Conservation (phyloP, 306 rosid genomes). For the Arachis hypogaea region DNA sequence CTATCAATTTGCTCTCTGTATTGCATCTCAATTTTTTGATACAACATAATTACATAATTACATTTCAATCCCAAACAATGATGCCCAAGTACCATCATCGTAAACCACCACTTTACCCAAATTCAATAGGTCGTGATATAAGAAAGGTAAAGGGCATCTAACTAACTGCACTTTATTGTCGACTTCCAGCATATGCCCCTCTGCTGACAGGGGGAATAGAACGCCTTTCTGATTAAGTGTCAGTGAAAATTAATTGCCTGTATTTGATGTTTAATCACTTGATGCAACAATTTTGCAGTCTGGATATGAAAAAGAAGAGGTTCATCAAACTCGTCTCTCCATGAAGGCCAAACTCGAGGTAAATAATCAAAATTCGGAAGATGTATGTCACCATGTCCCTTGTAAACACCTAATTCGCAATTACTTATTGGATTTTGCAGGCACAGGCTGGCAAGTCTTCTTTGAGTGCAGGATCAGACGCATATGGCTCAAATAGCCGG, state of each 20-base stretch:
- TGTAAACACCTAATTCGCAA: constrained; percentile 15
- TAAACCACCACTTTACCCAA: not conserved
- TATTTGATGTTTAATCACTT: constrained; percentile 30
- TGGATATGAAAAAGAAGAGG: constrained; percentile 60
- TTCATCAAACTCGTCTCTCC: constrained; percentile 46
- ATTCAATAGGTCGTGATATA: not conserved
- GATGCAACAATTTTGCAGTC: constrained; percentile 49
- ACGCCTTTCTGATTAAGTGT: constrained; percentile 3
- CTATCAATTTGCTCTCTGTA: not conserved
- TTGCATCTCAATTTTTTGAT: not conserved
- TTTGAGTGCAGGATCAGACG: constrained; percentile 33
- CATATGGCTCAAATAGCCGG: constrained; percentile 35
- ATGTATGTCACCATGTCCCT: constrained; percentile 1
- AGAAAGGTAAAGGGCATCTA: not conserved
- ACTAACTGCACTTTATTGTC: constrained; percentile 20
- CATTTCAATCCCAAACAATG: not conserved
- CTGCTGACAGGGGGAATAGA: constrained; percentile 9
- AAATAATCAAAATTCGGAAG: constrained; percentile 20
- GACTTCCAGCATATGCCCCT: not conserved
- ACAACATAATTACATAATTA: not conserved
- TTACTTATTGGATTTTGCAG: constrained; percentile 38
- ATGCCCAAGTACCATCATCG: not conserved
- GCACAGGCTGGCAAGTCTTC: constrained; percentile 39
- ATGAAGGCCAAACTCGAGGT: constrained; percentile 58
- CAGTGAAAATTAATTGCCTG: not conserved